Evolutionary conservation across 768 basidiomycete species (phyloP), one percentile per base, ranked within the genome.

Genomic region (Termitomyces sp.): DNA sequence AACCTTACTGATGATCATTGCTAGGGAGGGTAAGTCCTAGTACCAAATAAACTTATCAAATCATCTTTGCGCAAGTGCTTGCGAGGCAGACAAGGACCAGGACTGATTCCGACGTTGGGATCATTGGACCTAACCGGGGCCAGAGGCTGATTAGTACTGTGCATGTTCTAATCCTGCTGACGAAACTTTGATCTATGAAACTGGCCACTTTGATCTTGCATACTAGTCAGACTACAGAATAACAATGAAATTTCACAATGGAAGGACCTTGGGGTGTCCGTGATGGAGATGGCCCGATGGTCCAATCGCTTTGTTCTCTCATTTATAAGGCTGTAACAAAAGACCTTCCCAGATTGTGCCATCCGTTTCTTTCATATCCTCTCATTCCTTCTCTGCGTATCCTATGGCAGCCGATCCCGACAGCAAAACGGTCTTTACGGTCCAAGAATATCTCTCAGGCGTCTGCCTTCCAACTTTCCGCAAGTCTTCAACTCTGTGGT

Each of bases 401-500:
- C 38, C 10, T 30, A 53, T 53, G 52, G 52, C 24, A 40, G 52
- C 18, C 26, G 52, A 53, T n/a, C 26, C 38, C 26, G n/a, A 40
- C 28, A 53, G 52, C 35, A 38, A 58, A 40, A 58, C 30, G 6
- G 18, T 35, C 35, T 53, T 61, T 38, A 56, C 61, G 12, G 54
- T 64, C 40, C 54, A 54, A n/a, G 55, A 53, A 3, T 64, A 64
- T 44, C 58, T 64, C 26, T 45, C 53, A 10, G 51, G 47, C 22
- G 53, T 46, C 8, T 54, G 33, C 36, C 59, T 64, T 28, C 64
- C 64, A 4, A 51, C 61, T 2, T 63, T 64, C 44, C 53, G 57
- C 12, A 55, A 45, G 18, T 55, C 59, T 46, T 48, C 54, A 1
- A 50, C 53, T 13, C 36, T 42, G 28, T 36, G 26, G 3, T 47